Conservation (phyloP, 73 alveolate species). For the Vitrella brassicaformis region DNA sequence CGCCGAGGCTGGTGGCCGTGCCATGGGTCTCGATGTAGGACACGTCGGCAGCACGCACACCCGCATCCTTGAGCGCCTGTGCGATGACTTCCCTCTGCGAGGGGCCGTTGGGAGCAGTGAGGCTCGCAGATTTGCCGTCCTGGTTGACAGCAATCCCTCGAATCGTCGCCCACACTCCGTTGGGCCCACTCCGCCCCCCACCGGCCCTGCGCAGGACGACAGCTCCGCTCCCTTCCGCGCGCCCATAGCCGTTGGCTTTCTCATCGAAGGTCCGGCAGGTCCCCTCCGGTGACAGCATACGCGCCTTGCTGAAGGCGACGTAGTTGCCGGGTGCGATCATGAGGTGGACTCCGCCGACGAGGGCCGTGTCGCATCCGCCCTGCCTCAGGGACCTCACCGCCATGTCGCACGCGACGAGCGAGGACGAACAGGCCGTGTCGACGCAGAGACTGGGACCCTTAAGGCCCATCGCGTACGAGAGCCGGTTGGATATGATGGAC, state of each 20-base stretch:
- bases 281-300: slow-evolving; percentile 1
- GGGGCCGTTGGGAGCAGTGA: slow-evolving; percentile 32
- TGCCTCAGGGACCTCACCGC: slow-evolving; percentile 19
- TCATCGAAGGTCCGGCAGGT: slow-evolving; percentile 8
- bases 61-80: slow-evolving; percentile 15
- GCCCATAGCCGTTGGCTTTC: slow-evolving; percentile 2
- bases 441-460: slow-evolving; percentile 2
- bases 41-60: no score
- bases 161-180: neutral
- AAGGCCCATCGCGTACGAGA: neutral
- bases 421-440: slow-evolving; percentile 18
- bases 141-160: slow-evolving; percentile 28
- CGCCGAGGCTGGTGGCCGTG: no score
- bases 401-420: slow-evolving; percentile 26
- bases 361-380: slow-evolving; percentile 21
- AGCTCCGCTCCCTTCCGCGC: slow-evolving; percentile 9
- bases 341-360: slow-evolving; percentile 9
- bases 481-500: slow-evolving; percentile 3
- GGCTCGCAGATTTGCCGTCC: slow-evolving; percentile 25
- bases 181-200: neutral
- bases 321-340: neutral
- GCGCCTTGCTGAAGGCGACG: neutral
- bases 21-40: no score
- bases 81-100: slow-evolving; percentile 26
- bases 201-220: no score